These are phyloP conservation scores for Eurotiales sp. DNA, from an alignment of 2,329 filamentous ascomycete genomes.

Conservation along the genomic window DNA sequence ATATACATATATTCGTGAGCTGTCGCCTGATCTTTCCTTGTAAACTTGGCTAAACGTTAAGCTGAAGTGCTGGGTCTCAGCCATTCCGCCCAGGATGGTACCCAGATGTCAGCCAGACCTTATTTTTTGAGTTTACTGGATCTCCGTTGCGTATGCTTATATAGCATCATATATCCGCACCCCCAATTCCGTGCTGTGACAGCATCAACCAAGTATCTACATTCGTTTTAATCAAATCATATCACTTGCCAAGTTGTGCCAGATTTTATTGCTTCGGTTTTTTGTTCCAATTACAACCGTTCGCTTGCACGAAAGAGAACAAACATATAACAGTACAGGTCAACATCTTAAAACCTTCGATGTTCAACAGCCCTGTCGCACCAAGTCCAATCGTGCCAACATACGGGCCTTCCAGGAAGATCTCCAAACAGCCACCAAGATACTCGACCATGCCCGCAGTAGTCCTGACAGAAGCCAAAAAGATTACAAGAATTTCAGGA, in stretches of 20 bases:
- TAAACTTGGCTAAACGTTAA: background rate
- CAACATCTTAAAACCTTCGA: too few species aligned
- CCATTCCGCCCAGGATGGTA: slow-evolving; percentile 5
- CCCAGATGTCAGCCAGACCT: background rate
- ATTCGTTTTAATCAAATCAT: background rate
- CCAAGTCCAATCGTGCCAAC: slow-evolving; percentile 34
- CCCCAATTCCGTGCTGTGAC: background rate
- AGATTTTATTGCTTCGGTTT: background rate
- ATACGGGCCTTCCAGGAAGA: slow-evolving; percentile 17
- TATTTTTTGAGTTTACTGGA: background rate
- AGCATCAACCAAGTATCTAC: background rate
- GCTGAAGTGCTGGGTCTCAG: slow-evolving; percentile 2
- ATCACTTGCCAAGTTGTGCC: background rate
- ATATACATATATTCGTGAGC: too few species aligned
- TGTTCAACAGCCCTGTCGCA: slow-evolving; percentile 27
- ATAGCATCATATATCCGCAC: background rate
- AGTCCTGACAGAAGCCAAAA: slow-evolving; percentile 7
- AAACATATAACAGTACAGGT: too few species aligned
- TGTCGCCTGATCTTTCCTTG: slow-evolving; percentile 10
- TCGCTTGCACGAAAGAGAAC: too few species aligned
- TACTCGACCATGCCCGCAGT: slow-evolving; percentile 11
- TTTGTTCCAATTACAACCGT: background rate
- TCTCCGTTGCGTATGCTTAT: slow-evolving; percentile 1
- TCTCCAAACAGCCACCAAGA: background rate
- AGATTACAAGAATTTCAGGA: slow-evolving; percentile 1